Evolutionary conservation across 2,329 filamentous ascomycete species (phyloP), one percentile per base, ranked within the genome.

Genomic region (Trichophyton schoenleinii): DNA sequence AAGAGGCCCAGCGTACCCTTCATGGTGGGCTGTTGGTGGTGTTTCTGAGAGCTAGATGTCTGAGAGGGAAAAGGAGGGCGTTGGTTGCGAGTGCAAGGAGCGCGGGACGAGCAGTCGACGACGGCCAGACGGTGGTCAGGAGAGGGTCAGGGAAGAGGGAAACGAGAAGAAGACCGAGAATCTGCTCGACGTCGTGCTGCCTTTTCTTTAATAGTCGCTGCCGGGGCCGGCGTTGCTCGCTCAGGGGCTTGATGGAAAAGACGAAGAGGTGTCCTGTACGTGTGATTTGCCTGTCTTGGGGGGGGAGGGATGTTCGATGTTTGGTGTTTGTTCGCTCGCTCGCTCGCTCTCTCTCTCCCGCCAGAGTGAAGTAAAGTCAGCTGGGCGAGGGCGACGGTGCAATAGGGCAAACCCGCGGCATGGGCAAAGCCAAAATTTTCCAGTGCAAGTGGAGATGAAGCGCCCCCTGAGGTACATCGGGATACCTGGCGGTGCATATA

Each of bases 1-100:
- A 49, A 53, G 60, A 62, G 31, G 8, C 49, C 13, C 58, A 42
- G 65, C 72, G 66, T 73, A 77, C 77, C 77, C 68, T 78, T 78
- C 76, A 78, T 78, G 62, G 62, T 73, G 66, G 58, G 48, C 5
- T 53, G 48, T 31, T 28, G 9, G 46, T 49, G 46, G 15, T 28
- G 46, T 22, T 22, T 18, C 22, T 49, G 46, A 49, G 7, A 13
- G 22, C n/a, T 28, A 1, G 22, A 3, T n/a, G 20, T 22, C 34
- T 36, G 46, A 7, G 18, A 25, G 22, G 22, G 48, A 31, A 15
- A 31, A 48, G n/a, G n/a, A 36, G 44, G n/a, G 44, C n/a, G 44
- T 46, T 46, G 22, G 22, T 22, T 46, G 48, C 20, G 3, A 22
- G 4, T 28, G 25, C 25, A 28, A 22, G 48, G 25, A 22, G n/a